Evolutionary conservation across 495 filamentous ascomycete species (phyloP).

Genomic region (Neurospora sp.): DNA sequence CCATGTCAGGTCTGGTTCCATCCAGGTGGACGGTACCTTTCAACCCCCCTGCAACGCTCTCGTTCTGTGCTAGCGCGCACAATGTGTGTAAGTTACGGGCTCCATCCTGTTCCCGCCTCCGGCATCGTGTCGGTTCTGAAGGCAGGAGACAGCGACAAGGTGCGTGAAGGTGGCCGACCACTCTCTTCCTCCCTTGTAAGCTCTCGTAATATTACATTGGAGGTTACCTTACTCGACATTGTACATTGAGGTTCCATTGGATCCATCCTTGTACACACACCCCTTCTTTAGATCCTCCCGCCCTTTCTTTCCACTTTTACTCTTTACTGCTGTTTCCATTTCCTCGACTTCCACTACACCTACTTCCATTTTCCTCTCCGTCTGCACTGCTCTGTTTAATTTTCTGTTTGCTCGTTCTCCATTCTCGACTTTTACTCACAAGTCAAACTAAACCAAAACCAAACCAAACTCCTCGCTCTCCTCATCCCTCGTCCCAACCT

Average conservation of each 20-base stretch:
- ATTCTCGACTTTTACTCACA: not conserved
- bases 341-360: not conserved
- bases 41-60: not conserved
- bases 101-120: slow-evolving; percentile 4
- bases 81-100: not conserved
- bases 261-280: slow-evolving; percentile 1
- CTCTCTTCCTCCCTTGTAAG: slow-evolving; percentile 4
- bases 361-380: slow-evolving; percentile 1
- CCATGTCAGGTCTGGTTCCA: not conserved
- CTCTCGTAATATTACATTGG: not conserved
- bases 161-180: not conserved
- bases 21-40: not conserved
- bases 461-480: not conserved
- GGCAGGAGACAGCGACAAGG: not conserved
- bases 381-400: slow-evolving; percentile 2
- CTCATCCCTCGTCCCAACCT: not conserved
- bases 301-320: slow-evolving; percentile 1
- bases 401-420: not conserved
- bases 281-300: slow-evolving; percentile 10
- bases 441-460: not conserved
- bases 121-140: slow-evolving; percentile 5
- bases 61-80: not conserved
- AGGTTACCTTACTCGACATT: not conserved
- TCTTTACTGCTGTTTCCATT: not conserved
- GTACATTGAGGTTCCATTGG: not conserved